A percentile compares a stretch with the other conserved stretches of the same genome.
phyloP scores from a whole-genome alignment of 768 basidiomycete species.

The Kwoniella sp. region DNA sequence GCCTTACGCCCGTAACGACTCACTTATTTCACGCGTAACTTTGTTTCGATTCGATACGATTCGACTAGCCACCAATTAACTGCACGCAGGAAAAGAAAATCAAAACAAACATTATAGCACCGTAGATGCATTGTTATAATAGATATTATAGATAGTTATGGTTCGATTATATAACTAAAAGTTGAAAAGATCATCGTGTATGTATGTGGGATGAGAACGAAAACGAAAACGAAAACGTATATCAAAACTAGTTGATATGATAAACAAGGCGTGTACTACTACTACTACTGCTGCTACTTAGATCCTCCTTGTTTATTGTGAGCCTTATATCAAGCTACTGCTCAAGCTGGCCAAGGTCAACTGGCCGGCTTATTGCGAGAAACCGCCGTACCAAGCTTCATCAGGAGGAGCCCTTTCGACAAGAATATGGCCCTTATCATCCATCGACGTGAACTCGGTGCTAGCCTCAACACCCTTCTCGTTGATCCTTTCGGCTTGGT shows the following conservation, averaged over 20 bases:
- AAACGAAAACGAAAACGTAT: neutral
- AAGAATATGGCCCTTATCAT: constrained; percentile 44
- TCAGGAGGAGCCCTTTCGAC: constrained; percentile 53
- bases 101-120: too few species aligned
- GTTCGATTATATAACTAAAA: neutral
- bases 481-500: constrained; percentile 51
- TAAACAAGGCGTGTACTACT: neutral
- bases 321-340: neutral
- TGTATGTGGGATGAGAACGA: neutral
- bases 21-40: too few species aligned
- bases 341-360: too few species aligned
- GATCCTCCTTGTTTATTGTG: neutral
- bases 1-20: too few species aligned
- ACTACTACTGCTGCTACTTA: neutral
- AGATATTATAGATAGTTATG: neutral
- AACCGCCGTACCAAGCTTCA: constrained; percentile 54
- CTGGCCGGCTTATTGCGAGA: constrained; percentile 12
- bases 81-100: too few species aligned
- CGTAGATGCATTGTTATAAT: neutral
- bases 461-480: constrained; percentile 47
- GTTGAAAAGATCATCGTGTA: neutral
- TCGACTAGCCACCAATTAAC: too few species aligned
- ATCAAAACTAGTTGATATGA: neutral
- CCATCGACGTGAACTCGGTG: constrained; percentile 51
- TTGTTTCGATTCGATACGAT: too few species aligned